Base-by-base conservation (phyloP, 768 basidiomycete species). In the Suillus clintonianus region DNA sequence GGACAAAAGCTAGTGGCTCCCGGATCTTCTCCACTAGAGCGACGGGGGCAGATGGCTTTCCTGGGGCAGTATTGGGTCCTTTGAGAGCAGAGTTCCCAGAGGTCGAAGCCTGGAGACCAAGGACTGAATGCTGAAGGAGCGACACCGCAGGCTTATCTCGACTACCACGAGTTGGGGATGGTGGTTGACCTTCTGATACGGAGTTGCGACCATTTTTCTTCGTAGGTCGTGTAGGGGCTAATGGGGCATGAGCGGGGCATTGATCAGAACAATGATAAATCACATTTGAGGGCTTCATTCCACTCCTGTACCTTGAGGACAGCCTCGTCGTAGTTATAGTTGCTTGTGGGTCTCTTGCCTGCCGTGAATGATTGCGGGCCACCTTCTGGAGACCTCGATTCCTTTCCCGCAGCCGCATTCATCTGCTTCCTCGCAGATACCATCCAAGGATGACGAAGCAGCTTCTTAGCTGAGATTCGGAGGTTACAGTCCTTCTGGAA, bases 401-500 rank as follows among this genome's bases (percentile, higher is more conserved):
- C 65, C 78, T 81, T 70, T 34, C 67, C 59, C 36, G 70, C 62
- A 37, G 73, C 70, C 13, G 67, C 66, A 32, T 80, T 80, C 79
- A 92, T 83, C 73, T 95, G 91, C 71, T 87, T 90, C 70, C 90
- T 85, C 2, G 94, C 89, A 0, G 91, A 84, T 14, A 89, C 79
- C 95, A 99, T 99, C 97, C 97, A 99, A 27, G 95, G 94, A 71
- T 99, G 97, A 70, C 84, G 84, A 24, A 97, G 80, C 22, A 99
- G 81, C 78, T 98, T 98, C 78, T 91, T 92, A 7, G 97, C 97
- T 1, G 92, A 91, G 69, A 99, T 90, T 24, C 97, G 90, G 34
- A 99, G 82, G 77, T 98, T 97, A 66, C 88, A 88, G 72, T 99
- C 97, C 77, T 99, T 99, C 81, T 99, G 97, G 77, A 99, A 99